Percentiles rank a stretch among this genome's conserved stretches.
phyloP scores from a whole-genome alignment of 2,329 filamentous ascomycete species.

The Trichoderma asperellum region DNA sequence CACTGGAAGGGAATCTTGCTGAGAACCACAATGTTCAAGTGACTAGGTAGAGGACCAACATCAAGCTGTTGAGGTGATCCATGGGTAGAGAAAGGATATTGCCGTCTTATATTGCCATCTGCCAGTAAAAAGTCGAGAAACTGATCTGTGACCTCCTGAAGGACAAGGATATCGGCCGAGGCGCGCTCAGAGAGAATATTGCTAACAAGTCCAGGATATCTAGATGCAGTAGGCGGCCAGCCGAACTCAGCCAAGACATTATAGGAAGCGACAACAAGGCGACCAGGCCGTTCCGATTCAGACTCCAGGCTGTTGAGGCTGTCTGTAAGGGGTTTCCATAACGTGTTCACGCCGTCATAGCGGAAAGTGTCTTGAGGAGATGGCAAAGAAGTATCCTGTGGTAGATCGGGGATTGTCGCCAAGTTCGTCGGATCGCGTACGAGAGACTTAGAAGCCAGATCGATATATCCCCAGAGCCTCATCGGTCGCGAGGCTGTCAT shows the following conservation, averaged over 20 bases:
- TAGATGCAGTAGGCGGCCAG: conserved; percentile 48
- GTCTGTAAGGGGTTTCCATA: conserved; percentile 1
- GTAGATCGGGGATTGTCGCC: not conserved
- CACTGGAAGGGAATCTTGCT: conserved; percentile 60
- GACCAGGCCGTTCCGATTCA: not conserved
- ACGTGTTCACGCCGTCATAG: not conserved
- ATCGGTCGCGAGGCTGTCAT: conserved; percentile 49
- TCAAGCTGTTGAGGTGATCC: conserved; percentile 57
- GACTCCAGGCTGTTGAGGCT: not conserved
- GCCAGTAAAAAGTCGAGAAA: conserved; percentile 61
- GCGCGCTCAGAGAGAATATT: conserved; percentile 51
- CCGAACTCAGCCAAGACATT: conserved; percentile 58
- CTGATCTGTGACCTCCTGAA: conserved; percentile 68
- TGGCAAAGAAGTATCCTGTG: not conserved
- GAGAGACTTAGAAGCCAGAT: conserved; percentile 36
- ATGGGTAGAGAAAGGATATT: conserved; percentile 61
- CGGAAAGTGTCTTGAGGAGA: not conserved
- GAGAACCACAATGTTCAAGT: conserved; percentile 64
- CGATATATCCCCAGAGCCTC: conserved; percentile 59
- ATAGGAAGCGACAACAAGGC: conserved; percentile 53
- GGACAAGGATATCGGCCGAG: conserved; percentile 52
- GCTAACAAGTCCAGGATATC: conserved; percentile 49
- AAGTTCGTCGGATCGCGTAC: not conserved
- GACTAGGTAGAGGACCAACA: conserved; percentile 59
- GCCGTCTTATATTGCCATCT: conserved; percentile 48